Percentiles rank a stretch among this genome's conserved stretches.
These are phyloP conservation scores for Clarireedia homoeocarpa DNA, from an alignment of 2,329 filamentous ascomycete species.

Conservation along the genomic window DNA sequence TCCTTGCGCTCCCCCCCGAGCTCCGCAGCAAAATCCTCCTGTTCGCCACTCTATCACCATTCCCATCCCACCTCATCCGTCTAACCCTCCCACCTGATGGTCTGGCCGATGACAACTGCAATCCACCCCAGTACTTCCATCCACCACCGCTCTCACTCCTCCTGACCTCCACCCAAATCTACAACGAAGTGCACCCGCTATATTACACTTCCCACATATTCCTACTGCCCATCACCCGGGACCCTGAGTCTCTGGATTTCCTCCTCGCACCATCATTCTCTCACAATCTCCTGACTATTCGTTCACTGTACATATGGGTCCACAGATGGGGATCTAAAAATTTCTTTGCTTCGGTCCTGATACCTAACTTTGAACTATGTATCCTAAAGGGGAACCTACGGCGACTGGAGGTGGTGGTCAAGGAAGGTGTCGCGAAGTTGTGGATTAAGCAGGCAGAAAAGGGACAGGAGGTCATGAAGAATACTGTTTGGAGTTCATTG, in stretches of 20 bases:
- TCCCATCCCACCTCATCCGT: neutral
- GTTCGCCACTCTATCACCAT: constrained; percentile 7
- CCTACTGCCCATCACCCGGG: constrained; percentile 13
- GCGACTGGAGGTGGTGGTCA: constrained; percentile 19
- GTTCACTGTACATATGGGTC: constrained; percentile 13
- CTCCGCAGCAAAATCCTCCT: constrained; percentile 24
- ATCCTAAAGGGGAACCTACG: constrained; percentile 24
- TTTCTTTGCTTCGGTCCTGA: constrained; percentile 15
- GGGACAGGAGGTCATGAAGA: neutral
- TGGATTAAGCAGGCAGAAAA: neutral
- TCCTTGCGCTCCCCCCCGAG: constrained; percentile 26
- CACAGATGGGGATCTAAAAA: constrained; percentile 20
- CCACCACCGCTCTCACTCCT: constrained; percentile 20
- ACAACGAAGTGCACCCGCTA: constrained; percentile 22
- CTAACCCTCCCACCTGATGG: neutral
- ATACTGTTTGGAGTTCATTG: constrained; percentile 10
- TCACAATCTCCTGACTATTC: constrained; percentile 16
- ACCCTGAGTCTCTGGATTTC: constrained; percentile 16
- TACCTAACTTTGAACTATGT: constrained; percentile 19
- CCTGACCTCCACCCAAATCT: constrained; percentile 21
- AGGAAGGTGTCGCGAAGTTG: neutral
- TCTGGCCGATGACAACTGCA: neutral
- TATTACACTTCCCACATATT: constrained; percentile 25
- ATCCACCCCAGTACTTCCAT: constrained; percentile 2
- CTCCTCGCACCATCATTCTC: constrained; percentile 10